Conservation (phyloP, 1,284 basidiomycete genomes). For the Fomitopsis palustris region DNA sequence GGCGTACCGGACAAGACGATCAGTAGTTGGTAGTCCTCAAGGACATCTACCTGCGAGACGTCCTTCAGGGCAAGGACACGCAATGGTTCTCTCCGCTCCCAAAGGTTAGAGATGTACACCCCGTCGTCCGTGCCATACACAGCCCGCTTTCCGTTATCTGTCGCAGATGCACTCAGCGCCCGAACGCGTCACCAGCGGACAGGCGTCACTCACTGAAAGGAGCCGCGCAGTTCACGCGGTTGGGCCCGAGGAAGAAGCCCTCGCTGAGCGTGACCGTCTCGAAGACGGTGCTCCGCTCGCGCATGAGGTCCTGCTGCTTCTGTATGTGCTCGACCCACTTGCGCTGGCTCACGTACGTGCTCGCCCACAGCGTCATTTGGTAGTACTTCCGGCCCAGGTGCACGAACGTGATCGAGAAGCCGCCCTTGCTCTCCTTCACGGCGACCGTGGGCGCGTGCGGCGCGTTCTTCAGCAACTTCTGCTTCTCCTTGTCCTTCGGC, state of each 20-base stretch:
- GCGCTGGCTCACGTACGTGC: slow-evolving; percentile 79
- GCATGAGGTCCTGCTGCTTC: slow-evolving; percentile 84
- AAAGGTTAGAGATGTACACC: slow-evolving; percentile 89
- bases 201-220: slow-evolving; percentile 76
- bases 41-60: slow-evolving; percentile 93
- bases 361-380: slow-evolving; percentile 91
- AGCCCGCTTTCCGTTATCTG: slow-evolving; percentile 83
- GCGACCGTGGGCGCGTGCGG: slow-evolving; percentile 34
- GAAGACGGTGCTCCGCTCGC: slow-evolving; percentile 86
- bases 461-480: slow-evolving; percentile 26
- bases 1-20: slow-evolving; percentile 87
- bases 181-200: neutral
- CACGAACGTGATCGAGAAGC: slow-evolving; percentile 90
- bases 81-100: slow-evolving; percentile 77
- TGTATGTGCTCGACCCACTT: slow-evolving; percentile 96
- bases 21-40: slow-evolving; percentile 95
- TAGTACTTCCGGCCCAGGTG: slow-evolving; percentile 95
- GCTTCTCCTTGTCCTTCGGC: slow-evolving; percentile 21
- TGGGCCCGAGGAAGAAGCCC: slow-evolving; percentile 79
- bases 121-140: slow-evolving; percentile 98
- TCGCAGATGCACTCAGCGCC: neutral
- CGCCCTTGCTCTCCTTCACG: slow-evolving; percentile 72
- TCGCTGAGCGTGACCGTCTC: slow-evolving; percentile 86
- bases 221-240: slow-evolving; percentile 91
- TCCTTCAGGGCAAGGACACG: slow-evolving; percentile 89